Conservation (phyloP, 2,329 filamentous ascomycete species). For the Cladorrhinum sp. region DNA sequence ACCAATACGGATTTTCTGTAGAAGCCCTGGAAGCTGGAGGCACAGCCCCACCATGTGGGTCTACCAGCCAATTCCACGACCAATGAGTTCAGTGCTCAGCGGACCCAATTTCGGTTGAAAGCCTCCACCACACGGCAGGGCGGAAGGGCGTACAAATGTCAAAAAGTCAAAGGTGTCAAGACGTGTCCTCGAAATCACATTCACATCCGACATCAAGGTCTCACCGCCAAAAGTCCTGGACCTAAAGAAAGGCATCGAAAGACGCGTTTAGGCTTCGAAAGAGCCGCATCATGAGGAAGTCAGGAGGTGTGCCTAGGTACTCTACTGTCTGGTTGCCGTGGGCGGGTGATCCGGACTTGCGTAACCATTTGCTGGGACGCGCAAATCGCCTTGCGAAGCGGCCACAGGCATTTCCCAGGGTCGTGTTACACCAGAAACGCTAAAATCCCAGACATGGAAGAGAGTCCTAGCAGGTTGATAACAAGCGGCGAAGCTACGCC, state of each 20-base stretch:
- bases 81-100: not conserved
- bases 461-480: not conserved
- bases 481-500: not conserved
- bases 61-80: not conserved
- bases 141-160: constrained; percentile 1
- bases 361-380: not conserved
- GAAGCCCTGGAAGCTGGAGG: not conserved
- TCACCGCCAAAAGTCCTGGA: not conserved
- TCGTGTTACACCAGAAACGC: not conserved
- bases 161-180: not conserved
- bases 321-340: not conserved
- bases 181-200: not conserved
- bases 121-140: not conserved
- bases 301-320: not conserved
- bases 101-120: not conserved
- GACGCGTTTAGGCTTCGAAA: not conserved
- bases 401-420: not conserved
- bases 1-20: not conserved
- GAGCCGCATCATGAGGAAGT: not conserved
- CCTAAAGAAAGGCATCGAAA: not conserved
- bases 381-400: constrained; percentile 1
- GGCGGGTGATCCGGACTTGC: not conserved
- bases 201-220: not conserved
- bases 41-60: not conserved
- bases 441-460: constrained; percentile 3